Percentiles rank a stretch among this genome's conserved stretches.
These are phyloP conservation scores for Saturnispora quitensis DNA, from an alignment of 805 yeast species.

Conservation along the genomic window DNA sequence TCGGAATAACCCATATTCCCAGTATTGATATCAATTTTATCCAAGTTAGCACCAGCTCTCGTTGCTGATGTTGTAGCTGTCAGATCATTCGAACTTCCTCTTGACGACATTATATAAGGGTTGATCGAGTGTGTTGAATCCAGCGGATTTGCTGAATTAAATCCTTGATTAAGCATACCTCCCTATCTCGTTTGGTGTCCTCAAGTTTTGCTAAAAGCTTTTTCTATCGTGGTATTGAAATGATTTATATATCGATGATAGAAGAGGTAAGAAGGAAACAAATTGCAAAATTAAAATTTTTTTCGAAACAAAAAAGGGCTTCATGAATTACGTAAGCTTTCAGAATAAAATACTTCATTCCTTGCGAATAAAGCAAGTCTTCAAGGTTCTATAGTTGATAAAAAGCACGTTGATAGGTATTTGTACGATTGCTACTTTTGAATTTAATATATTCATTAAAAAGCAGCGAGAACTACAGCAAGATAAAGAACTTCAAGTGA, in stretches of 20 bases:
- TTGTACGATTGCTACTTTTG: neutral
- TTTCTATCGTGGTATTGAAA: neutral
- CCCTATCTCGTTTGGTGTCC: neutral
- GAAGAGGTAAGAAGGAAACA: neutral
- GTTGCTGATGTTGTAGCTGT: neutral
- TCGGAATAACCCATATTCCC: neutral
- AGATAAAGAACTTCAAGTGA: neutral
- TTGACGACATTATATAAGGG: neutral
- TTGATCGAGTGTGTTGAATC: neutral
- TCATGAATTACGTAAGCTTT: neutral
- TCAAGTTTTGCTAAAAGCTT: neutral
- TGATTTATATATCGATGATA: neutral
- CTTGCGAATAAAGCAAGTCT: neutral
- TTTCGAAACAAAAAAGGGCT: neutral
- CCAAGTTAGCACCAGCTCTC: neutral
- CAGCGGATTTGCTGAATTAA: neutral
- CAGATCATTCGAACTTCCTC: neutral
- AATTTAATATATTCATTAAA: no score
- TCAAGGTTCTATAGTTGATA: neutral
- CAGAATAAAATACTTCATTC: neutral
- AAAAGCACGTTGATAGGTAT: neutral
- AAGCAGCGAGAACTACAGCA: neutral
- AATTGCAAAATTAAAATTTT: no score
- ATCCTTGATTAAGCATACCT: neutral
- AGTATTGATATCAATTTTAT: neutral